Conservation (phyloP, 2,329 filamentous ascomycete species). For the Sporothrix euskadiensis region DNA sequence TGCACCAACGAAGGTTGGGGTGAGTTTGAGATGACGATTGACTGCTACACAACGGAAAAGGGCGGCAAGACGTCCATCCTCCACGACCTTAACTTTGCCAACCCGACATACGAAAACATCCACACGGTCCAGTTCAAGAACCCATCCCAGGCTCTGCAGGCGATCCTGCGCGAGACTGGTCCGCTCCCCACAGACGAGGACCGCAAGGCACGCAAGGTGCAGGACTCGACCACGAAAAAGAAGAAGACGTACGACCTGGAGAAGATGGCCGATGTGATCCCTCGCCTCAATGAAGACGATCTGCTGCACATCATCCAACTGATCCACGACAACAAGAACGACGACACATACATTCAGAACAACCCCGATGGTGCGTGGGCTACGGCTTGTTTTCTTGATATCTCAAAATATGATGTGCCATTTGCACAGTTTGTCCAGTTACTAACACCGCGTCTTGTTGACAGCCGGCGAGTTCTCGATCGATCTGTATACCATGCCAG, state of each 20-base stretch:
- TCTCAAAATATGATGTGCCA: constrained; percentile 32
- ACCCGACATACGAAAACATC: constrained; percentile 76
- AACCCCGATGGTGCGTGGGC: constrained; percentile 78
- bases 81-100: constrained; percentile 91
- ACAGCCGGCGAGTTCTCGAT: constrained; percentile 94
- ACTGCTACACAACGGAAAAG: constrained; percentile 81
- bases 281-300: constrained; percentile 89
- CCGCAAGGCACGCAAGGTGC: constrained; percentile 63
- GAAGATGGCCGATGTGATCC: constrained; percentile 88
- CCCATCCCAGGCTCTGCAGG: constrained; percentile 81
- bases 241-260: constrained; percentile 80
- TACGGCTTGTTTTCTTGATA: constrained; percentile 23
- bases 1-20: constrained; percentile 97
- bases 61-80: constrained; percentile 73
- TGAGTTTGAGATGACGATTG: constrained; percentile 93
- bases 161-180: constrained; percentile 77
- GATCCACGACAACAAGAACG: constrained; percentile 94
- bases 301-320: constrained; percentile 93
- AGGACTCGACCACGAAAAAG: constrained; percentile 72
- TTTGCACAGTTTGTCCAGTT: neutral
- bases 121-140: constrained; percentile 88
- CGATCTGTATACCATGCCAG: constrained; percentile 95
- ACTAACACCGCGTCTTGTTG: constrained; percentile 34
- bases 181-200: constrained; percentile 76
- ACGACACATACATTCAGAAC: constrained; percentile 95